Conservation (phyloP, 1,139 yeast species). For the Suhomyces yuchorum region DNA sequence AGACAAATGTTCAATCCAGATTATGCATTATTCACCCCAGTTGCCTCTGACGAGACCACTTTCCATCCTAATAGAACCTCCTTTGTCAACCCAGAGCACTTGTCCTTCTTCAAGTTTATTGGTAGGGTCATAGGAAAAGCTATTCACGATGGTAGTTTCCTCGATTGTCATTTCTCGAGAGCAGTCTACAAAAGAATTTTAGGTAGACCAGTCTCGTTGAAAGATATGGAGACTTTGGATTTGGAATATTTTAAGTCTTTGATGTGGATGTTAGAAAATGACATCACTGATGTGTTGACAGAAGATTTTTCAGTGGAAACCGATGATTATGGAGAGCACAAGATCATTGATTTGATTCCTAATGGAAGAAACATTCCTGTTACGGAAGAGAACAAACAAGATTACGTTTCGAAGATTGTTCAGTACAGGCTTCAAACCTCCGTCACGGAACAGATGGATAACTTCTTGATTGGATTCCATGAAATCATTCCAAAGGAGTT, state of each 20-base stretch:
- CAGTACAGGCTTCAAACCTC: constrained; percentile 84
- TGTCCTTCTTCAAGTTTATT: constrained; percentile 89
- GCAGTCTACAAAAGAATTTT: constrained; percentile 90
- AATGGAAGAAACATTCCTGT: constrained; percentile 84
- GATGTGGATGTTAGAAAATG: constrained; percentile 96
- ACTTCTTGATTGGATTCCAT: constrained; percentile 84
- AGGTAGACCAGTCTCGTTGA: constrained; percentile 78
- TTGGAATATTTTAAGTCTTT: constrained; percentile 89
- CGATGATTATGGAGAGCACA: constrained; percentile 92
- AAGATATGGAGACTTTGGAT: constrained; percentile 95
- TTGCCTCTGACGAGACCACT: constrained; percentile 88
- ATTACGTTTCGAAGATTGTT: constrained; percentile 82
- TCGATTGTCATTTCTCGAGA: constrained; percentile 94
- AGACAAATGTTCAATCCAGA: constrained; percentile 97
- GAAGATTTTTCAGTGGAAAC: constrained; percentile 94
- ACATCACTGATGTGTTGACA: constrained; percentile 93
- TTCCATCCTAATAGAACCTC: constrained; percentile 96
- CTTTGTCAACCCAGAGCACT: constrained; percentile 89
- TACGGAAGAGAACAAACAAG: constrained; percentile 88
- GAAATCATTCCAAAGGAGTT: constrained; percentile 89
- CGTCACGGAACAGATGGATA: constrained; percentile 84
- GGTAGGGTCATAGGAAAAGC: constrained; percentile 96
- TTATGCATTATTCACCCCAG: constrained; percentile 90
- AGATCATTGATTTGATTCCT: constrained; percentile 74
- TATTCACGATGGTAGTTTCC: constrained; percentile 78